Conservation (phyloP, 768 basidiomycete genomes). For the Serpula lacrymans region DNA sequence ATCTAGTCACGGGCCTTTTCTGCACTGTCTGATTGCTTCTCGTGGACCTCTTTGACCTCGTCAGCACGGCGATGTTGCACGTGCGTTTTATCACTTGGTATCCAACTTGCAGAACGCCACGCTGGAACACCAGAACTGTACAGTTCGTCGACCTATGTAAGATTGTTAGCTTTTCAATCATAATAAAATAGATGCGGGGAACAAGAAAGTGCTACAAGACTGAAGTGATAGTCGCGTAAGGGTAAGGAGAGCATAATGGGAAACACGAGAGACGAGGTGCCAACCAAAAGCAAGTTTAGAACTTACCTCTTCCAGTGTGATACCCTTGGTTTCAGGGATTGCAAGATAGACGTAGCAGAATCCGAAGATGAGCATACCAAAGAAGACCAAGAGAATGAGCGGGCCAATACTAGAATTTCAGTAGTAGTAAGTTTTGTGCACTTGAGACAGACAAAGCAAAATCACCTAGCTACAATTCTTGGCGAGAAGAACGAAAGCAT, state of each 20-base stretch:
- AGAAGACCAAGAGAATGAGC: conserved; percentile 74
- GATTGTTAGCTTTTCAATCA: too few species aligned
- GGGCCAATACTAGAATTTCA: conserved; percentile 55
- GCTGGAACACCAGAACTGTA: conserved; percentile 65
- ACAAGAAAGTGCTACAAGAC: background rate
- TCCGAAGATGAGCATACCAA: conserved; percentile 67
- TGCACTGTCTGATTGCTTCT: conserved; percentile 24
- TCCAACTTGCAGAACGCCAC: conserved; percentile 64
- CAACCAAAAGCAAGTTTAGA: background rate
- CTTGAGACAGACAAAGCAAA: conserved; percentile 3
- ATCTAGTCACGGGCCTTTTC: conserved; percentile 12
- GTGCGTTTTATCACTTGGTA: conserved; percentile 46
- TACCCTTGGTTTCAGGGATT: conserved; percentile 80
- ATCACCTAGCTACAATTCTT: conserved; percentile 53
- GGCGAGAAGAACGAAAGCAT: conserved; percentile 71
- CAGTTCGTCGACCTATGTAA: conserved; percentile 78
- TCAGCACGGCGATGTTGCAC: conserved; percentile 35
- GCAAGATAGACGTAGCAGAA: conserved; percentile 71
- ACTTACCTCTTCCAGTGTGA: conserved; percentile 66
- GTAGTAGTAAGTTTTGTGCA: background rate
- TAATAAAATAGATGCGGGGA: background rate
- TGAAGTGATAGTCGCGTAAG: background rate
- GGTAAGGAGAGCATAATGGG: background rate
- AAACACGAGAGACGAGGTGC: background rate
- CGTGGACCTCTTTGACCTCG: conserved; percentile 6